Evolutionary conservation across 2,329 filamentous ascomycete species (phyloP), one percentile per base, ranked within the genome.

Genomic region (Leptosphaerulina australis): DNA sequence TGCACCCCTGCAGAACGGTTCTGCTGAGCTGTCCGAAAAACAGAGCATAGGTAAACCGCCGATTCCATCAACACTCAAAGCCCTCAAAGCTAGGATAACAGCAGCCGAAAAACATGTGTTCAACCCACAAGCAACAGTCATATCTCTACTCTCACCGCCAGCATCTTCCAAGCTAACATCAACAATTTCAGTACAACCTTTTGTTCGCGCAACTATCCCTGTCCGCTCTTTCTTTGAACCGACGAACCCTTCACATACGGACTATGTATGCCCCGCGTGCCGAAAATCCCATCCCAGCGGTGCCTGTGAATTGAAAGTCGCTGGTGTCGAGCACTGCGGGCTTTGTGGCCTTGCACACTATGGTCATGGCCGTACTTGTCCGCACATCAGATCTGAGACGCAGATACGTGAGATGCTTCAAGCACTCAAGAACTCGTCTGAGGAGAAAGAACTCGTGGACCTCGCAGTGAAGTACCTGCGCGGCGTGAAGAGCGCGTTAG

Each of bases 341-440:
- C 77, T 88, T 50, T 90, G 87, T 64, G 70, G 70, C 1, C 76
- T 88, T 5, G 88, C 87, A 54, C 84, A 85, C 12, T 77, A 83
- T 17, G 84, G 84, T 2, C 66, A 76, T 44, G 70, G 72, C 1
- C 77, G 81, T 24, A 79, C 77, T 7, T 90, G 87, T 62, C 82
- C 85, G 11, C 82, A 86, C 63, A 77, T 90, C 41, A 76, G 76
- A 44, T 83, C 83, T 3, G 82, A 88, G 54, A 81, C 79, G 3
- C 81, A 89, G 62, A 77, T 91, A 12, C 77, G 81, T 44, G 74
- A 81, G 15, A 87, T 90, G 78, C 73, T 91, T 12, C 79, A 83
- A 46, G 80, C 82, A 0, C 69, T 91, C 17, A 83, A 83, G 60
- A 71, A 76, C 44, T 85, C 81, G 45, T 78, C 76, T 0, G 86